phyloP scores from a whole-genome alignment of 2,329 filamentous ascomycete species.

The Aspergillus sp. region DNA sequence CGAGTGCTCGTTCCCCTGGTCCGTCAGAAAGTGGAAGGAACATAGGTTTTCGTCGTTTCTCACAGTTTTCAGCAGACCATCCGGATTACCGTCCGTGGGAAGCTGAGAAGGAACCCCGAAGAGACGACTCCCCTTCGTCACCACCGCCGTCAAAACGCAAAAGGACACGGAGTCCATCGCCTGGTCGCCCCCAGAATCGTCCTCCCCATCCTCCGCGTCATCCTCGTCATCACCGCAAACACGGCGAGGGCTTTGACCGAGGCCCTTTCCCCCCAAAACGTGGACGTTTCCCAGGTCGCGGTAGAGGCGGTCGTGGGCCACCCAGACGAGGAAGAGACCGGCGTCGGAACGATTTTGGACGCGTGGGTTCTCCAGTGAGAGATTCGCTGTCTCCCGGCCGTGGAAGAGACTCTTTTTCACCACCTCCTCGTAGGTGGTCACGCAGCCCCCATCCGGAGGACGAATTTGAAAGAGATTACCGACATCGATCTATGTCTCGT shows the following conservation, averaged over 20 bases:
- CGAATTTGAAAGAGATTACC: conserved; percentile 19
- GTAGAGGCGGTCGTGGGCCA: conserved; percentile 26
- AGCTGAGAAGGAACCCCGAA: conserved; percentile 19
- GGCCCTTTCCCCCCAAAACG: conserved; percentile 30
- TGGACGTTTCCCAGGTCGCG: conserved; percentile 27
- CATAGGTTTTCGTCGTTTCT: conserved; percentile 15
- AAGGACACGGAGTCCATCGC: conserved; percentile 38
- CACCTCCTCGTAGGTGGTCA: conserved; percentile 22
- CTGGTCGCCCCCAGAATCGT: conserved; percentile 19
- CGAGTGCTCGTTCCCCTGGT: conserved; percentile 21
- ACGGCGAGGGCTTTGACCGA: conserved; percentile 32
- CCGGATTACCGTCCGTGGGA: conserved; percentile 12
- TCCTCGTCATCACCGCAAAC: conserved; percentile 20
- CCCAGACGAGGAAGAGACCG: conserved; percentile 29
- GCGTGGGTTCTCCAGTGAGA: conserved; percentile 20
- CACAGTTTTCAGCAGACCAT: conserved; percentile 14
- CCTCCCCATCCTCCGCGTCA: conserved; percentile 5
- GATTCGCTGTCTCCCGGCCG: conserved; percentile 28
- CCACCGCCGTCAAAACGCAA: conserved; percentile 31
- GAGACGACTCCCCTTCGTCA: conserved; percentile 25
- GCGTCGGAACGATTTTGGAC: conserved; percentile 24
- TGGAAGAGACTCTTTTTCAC: conserved; percentile 18
- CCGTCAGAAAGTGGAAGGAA: conserved; percentile 16
- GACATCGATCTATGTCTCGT: conserved; percentile 28
- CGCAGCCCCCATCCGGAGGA: conserved; percentile 21